Base-by-base conservation (phyloP, 2,329 filamentous ascomycete genomes). In the Alternaria triticina region DNA sequence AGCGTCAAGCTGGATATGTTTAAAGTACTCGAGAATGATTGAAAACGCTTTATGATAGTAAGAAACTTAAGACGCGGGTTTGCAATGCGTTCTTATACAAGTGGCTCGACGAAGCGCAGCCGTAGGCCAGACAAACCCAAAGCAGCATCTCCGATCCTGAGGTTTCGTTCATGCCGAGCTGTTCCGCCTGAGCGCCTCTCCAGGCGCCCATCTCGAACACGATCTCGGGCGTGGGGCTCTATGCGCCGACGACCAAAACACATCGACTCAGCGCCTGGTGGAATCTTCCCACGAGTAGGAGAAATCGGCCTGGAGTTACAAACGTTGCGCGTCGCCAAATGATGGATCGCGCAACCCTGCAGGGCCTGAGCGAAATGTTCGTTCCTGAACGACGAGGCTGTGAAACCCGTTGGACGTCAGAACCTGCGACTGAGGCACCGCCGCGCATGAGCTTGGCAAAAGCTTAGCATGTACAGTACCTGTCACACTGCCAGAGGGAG, bases 1-100 rank as follows among this genome's bases (percentile, higher is more conserved):
- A 77, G 75, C 74, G 68, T 77, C 76, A 73, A 77, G 74, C 74
- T 63, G 68, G 68, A 65, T 45, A 59, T 50, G 49, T 64, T 46
- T 63, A 52, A 11, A 36, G 33, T 36, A 36, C 33, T 36, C 15
- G 15, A 52, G 17, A 43, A 45, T 49, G 33, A 54, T 27, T 54
- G 59, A 69, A 65, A 62, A 66, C 63, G 68, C 66, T 66, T 66
- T 68, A 67, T 67, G 58, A 67, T 70, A 67, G 36, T 49, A 63
- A 25, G 52, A 68, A 70, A 67, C 67, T 64, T 70, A 68, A 61
- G 25, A 15, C 30, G 61, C 54, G 57, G 59, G n/a, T 47, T 54
- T 49, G 17, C 45, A 51, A 61, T 57, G 55, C 56, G 33, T 66
- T 62, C 61, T 65, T 64, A 67, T 60, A 66, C 46, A 49, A 15